These are phyloP conservation scores for Picea glauca DNA, from an alignment of 75 land plant genomes.

Conservation along the genomic window DNA sequence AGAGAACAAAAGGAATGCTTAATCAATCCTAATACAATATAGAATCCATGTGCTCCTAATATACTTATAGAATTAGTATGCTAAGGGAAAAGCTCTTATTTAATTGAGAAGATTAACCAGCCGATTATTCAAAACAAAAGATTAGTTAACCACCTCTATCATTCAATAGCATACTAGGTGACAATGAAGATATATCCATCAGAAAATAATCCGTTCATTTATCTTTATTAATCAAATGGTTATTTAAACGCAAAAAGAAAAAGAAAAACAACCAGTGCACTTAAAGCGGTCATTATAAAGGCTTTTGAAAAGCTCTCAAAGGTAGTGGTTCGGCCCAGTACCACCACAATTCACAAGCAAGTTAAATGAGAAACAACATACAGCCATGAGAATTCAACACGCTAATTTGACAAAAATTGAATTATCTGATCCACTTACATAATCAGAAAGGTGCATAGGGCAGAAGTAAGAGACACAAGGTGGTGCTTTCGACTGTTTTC, in stretches of 20 bases:
- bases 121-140: background rate
- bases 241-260: background rate
- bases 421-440: slow-evolving; percentile 41
- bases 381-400: background rate
- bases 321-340: background rate
- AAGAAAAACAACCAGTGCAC: background rate
- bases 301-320: background rate
- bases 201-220: background rate
- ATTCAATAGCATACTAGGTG: background rate
- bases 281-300: background rate
- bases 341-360: background rate
- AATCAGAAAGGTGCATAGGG: slow-evolving; percentile 94
- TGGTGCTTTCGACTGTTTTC: slow-evolving; percentile 59
- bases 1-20: background rate
- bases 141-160: background rate
- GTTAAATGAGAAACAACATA: background rate
- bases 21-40: background rate
- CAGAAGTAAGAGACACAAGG: slow-evolving; percentile 89
- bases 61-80: background rate
- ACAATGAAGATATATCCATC: background rate
- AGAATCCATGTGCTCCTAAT: no score
- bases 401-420: background rate
- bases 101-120: background rate
- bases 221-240: background rate
- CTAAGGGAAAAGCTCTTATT: background rate